Evolutionary conservation across 805 yeast species (phyloP), one percentile per base, ranked within the genome.

Genomic region (Metschnikowia cerradonensis): DNA sequence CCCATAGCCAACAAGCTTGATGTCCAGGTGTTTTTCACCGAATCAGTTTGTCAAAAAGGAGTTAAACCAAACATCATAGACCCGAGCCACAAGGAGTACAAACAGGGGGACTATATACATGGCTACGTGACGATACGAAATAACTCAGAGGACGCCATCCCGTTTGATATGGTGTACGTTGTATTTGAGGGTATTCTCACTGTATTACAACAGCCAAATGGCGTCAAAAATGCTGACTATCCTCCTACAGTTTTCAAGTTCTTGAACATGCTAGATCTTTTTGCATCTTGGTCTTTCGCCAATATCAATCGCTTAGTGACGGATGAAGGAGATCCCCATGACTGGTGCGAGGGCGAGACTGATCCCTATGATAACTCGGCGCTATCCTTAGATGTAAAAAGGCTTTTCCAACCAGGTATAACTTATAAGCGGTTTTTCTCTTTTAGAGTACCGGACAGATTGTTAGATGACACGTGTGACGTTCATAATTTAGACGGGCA

Each of bases 311-410:
- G 67, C 45, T 60, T 66, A 4, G 62, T 54, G 22, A 65, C 67
- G 22, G 66, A 68, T 43, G 61, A 64, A 41, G 60, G 67, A 3
- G 64, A 67, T 49, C 75, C 75, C 11, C 70, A 58, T 60, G 57
- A 60, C 61, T 73, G 78, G 78, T 73, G 78, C 56, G 71, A 65
- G 30, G 76, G 77, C 1, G 78, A 73, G 50, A 68, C 68, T 0
- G 78, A 73, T 51, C 76, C 77, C 3, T 62, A 59, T 47, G 78
- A 73, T 55, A 62, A 65, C 51, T 64, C 77, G 0, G 47, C 57
- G 3, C 59, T 73, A 11, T 57, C 77, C 1, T 61, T 73, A 42
- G 75, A 65, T 48, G 67, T 72, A 22, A 67, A 68, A 53, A 59
- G 74, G 19, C 57, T 60, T 20, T 71, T 73, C 48, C 64, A 70